Conservation (phyloP, 768 basidiomycete genomes). For the Tulasnella sp. region DNA sequence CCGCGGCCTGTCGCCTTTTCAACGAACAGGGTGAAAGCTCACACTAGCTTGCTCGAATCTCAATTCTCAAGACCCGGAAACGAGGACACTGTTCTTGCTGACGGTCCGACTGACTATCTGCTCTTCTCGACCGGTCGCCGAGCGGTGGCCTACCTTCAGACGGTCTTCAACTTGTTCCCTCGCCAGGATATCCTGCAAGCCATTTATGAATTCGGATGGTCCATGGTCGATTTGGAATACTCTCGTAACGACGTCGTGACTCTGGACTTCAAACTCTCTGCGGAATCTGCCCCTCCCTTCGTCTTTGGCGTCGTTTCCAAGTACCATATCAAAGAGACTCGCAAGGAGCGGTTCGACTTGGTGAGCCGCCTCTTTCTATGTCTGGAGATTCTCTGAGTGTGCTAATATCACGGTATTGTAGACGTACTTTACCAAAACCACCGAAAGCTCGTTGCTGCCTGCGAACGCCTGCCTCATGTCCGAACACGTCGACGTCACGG, state of each 20-base stretch:
- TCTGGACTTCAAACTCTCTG: constrained; percentile 65
- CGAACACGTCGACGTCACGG: constrained; percentile 80
- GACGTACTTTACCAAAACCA: constrained; percentile 62
- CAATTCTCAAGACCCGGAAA: constrained; percentile 68
- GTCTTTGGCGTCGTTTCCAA: constrained; percentile 81
- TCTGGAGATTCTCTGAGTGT: background rate
- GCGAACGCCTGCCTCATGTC: constrained; percentile 62
- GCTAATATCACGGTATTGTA: background rate
- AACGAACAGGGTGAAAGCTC: constrained; percentile 42
- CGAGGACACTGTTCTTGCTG: constrained; percentile 40
- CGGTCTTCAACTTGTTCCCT: constrained; percentile 63
- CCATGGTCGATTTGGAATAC: constrained; percentile 68
- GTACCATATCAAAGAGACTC: constrained; percentile 58
- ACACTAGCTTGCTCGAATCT: constrained; percentile 43
- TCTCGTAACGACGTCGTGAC: constrained; percentile 53
- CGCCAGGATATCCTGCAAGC: constrained; percentile 72
- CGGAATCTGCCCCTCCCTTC: constrained; percentile 39
- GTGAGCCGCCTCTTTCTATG: constrained; percentile 37
- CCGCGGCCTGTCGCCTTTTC: background rate
- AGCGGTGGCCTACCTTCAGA: constrained; percentile 64
- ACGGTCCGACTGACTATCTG: constrained; percentile 73
- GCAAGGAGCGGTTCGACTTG: constrained; percentile 72
- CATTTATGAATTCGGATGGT: constrained; percentile 46
- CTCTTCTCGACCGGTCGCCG: constrained; percentile 81
- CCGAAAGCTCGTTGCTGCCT: constrained; percentile 53